These are phyloP conservation scores for Cicer arietinum DNA, from an alignment of 306 rosid genomes.

Conservation along the genomic window DNA sequence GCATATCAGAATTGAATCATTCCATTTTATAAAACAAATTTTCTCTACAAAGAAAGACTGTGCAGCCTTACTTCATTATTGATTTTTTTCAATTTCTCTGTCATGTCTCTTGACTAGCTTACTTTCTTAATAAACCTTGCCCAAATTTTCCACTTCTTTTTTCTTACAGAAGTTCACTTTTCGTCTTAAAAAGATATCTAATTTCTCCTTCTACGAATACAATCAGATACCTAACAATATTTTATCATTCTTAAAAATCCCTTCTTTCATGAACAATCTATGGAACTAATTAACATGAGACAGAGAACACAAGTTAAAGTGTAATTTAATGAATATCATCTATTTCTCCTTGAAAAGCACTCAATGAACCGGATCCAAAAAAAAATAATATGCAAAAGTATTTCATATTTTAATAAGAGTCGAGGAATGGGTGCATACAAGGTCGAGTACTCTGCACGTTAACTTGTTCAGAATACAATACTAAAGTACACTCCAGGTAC, in stretches of 20 bases:
- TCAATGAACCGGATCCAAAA: neutral
- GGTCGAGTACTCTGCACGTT: neutral
- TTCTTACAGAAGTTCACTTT: constrained; percentile 19
- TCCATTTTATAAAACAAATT: neutral
- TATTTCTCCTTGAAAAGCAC: neutral
- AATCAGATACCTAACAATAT: neutral
- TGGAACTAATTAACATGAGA: neutral
- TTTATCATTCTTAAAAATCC: neutral
- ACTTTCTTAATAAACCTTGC: constrained; percentile 15
- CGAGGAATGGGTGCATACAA: neutral
- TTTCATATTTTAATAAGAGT: neutral
- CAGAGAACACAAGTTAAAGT: neutral
- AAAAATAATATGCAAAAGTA: neutral
- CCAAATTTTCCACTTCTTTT: neutral
- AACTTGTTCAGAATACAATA: neutral
- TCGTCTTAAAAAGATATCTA: constrained; percentile 13
- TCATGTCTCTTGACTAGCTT: neutral
- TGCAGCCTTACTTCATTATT: neutral
- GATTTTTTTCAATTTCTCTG: constrained; percentile 11
- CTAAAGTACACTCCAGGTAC: neutral
- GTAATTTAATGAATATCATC: constrained; percentile 21
- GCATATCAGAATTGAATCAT: neutral
- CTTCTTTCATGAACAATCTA: neutral
- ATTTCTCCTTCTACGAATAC: neutral
- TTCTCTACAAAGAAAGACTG: neutral